phyloP scores from a whole-genome alignment of 768 basidiomycete genomes.

The Amanita inopinata region DNA sequence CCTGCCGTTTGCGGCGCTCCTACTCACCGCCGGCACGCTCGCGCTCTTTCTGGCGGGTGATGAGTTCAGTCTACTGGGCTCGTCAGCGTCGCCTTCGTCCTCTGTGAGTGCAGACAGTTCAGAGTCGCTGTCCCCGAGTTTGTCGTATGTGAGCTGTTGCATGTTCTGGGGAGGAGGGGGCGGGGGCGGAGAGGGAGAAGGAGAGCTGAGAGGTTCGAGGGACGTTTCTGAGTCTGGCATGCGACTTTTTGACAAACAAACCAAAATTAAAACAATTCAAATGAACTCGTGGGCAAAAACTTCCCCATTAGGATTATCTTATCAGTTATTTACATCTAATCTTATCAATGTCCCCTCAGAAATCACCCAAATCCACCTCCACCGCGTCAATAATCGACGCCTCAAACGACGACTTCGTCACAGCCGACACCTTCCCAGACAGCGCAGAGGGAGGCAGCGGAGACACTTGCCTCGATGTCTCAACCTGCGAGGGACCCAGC shows the following conservation, averaged over 20 bases:
- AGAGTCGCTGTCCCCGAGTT: constrained; percentile 43
- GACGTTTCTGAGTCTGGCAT: constrained; percentile 56
- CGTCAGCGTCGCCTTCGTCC: constrained; percentile 51
- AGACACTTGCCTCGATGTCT: constrained; percentile 14
- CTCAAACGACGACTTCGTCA: constrained; percentile 35
- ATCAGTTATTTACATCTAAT: constrained; percentile 18
- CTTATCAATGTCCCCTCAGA: constrained; percentile 20
- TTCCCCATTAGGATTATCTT: neutral
- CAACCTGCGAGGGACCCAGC: constrained; percentile 19
- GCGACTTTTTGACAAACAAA: constrained; percentile 5
- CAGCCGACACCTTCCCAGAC: constrained; percentile 3
- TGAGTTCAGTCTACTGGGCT: constrained; percentile 17
- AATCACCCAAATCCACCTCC: constrained; percentile 9
- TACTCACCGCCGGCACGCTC: constrained; percentile 10
- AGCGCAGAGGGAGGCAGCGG: constrained; percentile 19
- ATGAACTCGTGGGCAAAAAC: neutral
- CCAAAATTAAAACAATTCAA: neutral
- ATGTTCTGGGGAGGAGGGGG: constrained; percentile 11
- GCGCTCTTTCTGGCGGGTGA: constrained; percentile 16
- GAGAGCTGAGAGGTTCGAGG: constrained; percentile 55
- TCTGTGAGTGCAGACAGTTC: constrained; percentile 81
- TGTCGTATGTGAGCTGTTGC: constrained; percentile 5
- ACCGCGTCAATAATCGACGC: constrained; percentile 29
- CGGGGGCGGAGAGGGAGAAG: constrained; percentile 46
- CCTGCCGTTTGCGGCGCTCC: constrained; percentile 24